Percentiles rank a stretch among this genome's conserved stretches.
These are phyloP conservation scores for Candida ponderosae DNA, from an alignment of 805 yeast genomes.

Conservation along the genomic window DNA sequence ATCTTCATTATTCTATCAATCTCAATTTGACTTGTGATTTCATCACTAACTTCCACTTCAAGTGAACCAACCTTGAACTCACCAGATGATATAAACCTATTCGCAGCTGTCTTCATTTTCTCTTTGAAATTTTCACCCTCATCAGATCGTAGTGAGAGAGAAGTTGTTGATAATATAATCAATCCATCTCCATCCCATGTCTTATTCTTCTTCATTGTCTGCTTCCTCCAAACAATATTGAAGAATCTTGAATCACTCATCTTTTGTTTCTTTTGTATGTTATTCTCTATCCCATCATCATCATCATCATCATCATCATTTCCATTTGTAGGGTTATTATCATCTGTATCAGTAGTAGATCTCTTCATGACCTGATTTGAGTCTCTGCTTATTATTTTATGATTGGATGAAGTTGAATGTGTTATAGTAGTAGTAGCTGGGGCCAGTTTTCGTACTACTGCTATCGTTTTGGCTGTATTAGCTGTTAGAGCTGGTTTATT, in stretches of 20 bases:
- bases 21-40: conserved; percentile 22
- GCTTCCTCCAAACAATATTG: conserved; percentile 42
- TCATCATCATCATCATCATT: not conserved
- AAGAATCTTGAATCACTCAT: conserved; percentile 1
- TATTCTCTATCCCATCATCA: no score
- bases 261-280: no score
- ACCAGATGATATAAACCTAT: conserved; percentile 25
- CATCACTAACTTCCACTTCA: conserved; percentile 58
- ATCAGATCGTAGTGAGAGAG: conserved; percentile 24
- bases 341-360: not conserved
- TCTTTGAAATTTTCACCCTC: conserved; percentile 23
- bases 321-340: not conserved
- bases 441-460: not conserved
- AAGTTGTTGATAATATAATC: conserved; percentile 25
- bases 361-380: conserved; percentile 1
- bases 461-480: not conserved
- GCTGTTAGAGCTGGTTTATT: not conserved
- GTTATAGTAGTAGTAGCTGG: not conserved
- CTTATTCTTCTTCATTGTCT: conserved; percentile 70
- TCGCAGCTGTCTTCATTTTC: conserved; percentile 7
- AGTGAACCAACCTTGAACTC: conserved; percentile 43
- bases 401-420: not conserved
- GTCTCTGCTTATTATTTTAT: not conserved
- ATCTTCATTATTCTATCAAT: conserved; percentile 7
- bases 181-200: conserved; percentile 94